These are phyloP conservation scores for Globomyces pollinis-pini DNA, from an alignment of 192 early-diverging fungal genomes.

Conservation along the genomic window DNA sequence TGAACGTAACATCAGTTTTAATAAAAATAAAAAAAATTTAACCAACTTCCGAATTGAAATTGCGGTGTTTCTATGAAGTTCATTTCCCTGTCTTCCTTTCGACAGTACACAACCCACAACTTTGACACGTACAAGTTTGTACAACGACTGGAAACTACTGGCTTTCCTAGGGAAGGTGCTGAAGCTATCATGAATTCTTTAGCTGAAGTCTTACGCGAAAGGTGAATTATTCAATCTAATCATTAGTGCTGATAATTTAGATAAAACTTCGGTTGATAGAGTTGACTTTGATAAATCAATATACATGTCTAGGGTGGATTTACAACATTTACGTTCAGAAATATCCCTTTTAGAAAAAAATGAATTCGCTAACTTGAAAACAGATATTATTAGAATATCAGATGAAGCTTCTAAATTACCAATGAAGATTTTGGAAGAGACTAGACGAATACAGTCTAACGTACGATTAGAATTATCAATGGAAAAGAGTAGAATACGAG, in stretches of 20 bases:
- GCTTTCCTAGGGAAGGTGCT: conserved; percentile 61
- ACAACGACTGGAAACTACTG: conserved; percentile 61
- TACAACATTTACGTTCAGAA: conserved; percentile 79
- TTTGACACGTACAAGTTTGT: conserved; percentile 82
- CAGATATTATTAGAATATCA: conserved; percentile 71
- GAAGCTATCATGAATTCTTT: conserved; percentile 70
- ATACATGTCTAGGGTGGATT: conserved; percentile 84
- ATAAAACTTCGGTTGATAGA: conserved; percentile 19
- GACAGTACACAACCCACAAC: no score
- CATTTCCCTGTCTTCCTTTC: no score
- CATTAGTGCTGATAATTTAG: conserved; percentile 21
- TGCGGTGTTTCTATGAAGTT: not conserved
- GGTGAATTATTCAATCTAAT: conserved; percentile 36
- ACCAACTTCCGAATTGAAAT: no score
- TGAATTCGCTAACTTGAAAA: conserved; percentile 73
- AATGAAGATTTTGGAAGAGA: conserved; percentile 73
- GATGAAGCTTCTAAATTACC: conserved; percentile 80
- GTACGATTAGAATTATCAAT: conserved; percentile 79
- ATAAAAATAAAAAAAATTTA: not conserved
- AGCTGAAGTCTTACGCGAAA: conserved; percentile 62
- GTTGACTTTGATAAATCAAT: conserved; percentile 50
- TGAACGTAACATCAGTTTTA: conserved; percentile 1
- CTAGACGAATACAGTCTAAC: conserved; percentile 72
- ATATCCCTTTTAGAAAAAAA: conserved; percentile 85
- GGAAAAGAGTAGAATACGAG: conserved; percentile 83